Evolutionary conservation across 73 alveolate genomes (phyloP), one percentile per base, ranked within the genome.

Genomic region (Paramecium pentaurelia): DNA sequence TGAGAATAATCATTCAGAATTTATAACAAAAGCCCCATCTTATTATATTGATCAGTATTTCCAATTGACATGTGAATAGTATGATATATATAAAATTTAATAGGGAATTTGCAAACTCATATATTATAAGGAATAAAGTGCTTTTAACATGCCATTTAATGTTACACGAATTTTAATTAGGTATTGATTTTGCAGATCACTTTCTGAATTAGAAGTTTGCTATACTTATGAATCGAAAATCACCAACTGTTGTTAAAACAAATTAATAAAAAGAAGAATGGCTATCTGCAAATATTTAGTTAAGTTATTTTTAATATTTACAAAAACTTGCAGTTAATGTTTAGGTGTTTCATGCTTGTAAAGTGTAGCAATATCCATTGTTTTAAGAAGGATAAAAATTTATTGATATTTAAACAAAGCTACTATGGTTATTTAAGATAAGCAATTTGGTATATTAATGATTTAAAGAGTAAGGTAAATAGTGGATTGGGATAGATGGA

Each of bases 131-230:
- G 25, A 80, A 80, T 80, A 80, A 80, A 80, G 58, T 80, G n/a
- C 75, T 80, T 20, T 36, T 80, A 30, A 80, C 91, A 27, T 80
- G 91, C 10, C 91, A 80, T 80, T 80, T 80, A 27, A 80, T 80
- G 91, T 27, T 80, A 8, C 91, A 80, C 7, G 91, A 80, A 49
- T 80, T 80, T 80, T 80, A 80, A 80, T 80, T 80, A 47, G 91
- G 91, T 32, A 44, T 80, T 32, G 91, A 80, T 32, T 80, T 80
- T 80, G 91, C 91, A 16, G 91, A 80, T n/a, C 75, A 80, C 34
- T 80, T 80, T 80, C 51, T 80, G 16, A 27, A 28, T 42, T 47
- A 80, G 30, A 80, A 80, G n/a, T 80, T 80, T 80, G 25, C 18
- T 9, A 25, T 34, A 14, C 27, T 80, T n/a, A 10, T 80, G 71